Conservation (phyloP, 352 stramenopile species). For the Pythium rhizo-oryzae region DNA sequence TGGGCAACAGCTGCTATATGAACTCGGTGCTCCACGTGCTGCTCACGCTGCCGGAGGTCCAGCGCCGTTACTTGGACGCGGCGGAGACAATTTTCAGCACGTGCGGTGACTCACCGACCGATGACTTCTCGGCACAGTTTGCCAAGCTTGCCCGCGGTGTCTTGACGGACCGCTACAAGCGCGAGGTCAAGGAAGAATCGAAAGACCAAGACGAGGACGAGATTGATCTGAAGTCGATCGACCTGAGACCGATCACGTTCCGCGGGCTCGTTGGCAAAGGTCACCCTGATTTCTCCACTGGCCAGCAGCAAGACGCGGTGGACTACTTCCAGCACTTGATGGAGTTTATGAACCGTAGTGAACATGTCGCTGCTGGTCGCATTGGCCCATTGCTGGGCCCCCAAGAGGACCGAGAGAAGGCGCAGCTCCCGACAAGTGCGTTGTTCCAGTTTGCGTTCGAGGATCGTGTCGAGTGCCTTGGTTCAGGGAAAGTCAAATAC, state of each 20-base stretch:
- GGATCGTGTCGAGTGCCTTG: constrained; percentile 80
- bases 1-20: constrained; percentile 99
- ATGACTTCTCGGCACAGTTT: constrained; percentile 93
- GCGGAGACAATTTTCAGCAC: constrained; percentile 61
- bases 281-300: constrained; percentile 96
- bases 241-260: constrained; percentile 93
- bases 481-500: constrained; percentile 88
- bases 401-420: constrained; percentile 30
- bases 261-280: constrained; percentile 94
- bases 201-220: constrained; percentile 26
- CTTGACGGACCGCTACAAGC: constrained; percentile 85
- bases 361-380: constrained; percentile 58
- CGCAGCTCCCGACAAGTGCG: constrained; percentile 64
- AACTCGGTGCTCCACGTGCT: constrained; percentile 98
- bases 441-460: constrained; percentile 95
- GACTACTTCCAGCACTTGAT: constrained; percentile 98
- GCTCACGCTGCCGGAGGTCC: constrained; percentile 76
- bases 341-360: constrained; percentile 89
- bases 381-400: constrained; percentile 49
- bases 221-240: constrained; percentile 27
- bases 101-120: constrained; percentile 28
- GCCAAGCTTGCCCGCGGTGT: constrained; percentile 91
- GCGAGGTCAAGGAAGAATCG: constrained; percentile 26
- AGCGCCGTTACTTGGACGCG: constrained; percentile 69
- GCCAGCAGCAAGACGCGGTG: constrained; percentile 97